phyloP scores from a whole-genome alignment of 345 rosid species.

The Boechera divaricarpa region DNA sequence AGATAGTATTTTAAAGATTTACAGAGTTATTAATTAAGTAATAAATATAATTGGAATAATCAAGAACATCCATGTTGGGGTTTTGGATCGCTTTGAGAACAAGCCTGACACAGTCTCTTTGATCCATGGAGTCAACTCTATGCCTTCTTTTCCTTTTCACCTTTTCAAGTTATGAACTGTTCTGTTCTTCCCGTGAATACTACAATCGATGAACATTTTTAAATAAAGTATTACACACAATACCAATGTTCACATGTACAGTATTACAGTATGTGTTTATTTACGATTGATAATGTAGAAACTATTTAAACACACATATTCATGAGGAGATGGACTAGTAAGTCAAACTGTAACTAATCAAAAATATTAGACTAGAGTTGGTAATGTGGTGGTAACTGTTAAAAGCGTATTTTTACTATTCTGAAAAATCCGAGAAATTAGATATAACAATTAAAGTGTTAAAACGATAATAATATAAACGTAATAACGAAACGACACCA shows the following conservation, averaged over 20 bases:
- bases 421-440: too few species aligned
- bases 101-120: conserved; percentile 40
- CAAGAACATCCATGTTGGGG: background rate
- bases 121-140: conserved; percentile 43
- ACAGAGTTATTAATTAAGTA: background rate
- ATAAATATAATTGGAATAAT: background rate
- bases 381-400: background rate
- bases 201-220: conserved; percentile 21
- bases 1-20: background rate
- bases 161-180: conserved; percentile 29
- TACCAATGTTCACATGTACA: conserved; percentile 2
- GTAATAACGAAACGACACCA: too few species aligned
- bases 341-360: conserved; percentile 28
- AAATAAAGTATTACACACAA: background rate
- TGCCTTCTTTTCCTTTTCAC: conserved; percentile 21
- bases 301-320: background rate
- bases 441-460: too few species aligned
- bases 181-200: conserved; percentile 36
- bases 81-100: conserved; percentile 18
- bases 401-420: background rate
- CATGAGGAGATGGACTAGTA: background rate
- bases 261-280: background rate
- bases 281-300: background rate
- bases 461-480: too few species aligned
- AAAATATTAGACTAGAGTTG: background rate